Base-by-base conservation (phyloP, 768 basidiomycete genomes). In the Russula virescens region DNA sequence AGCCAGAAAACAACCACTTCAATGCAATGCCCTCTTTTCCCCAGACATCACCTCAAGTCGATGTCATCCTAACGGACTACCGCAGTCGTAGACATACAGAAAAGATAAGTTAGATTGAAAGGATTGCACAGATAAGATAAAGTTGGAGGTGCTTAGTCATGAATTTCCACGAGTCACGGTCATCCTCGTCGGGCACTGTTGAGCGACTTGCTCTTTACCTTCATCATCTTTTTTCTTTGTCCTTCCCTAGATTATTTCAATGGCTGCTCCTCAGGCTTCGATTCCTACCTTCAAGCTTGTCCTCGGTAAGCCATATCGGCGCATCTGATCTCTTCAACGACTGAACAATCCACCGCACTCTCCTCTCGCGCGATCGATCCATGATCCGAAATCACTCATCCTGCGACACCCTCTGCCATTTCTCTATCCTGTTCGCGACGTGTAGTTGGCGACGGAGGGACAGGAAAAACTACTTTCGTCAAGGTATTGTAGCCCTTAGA, bases 281-380 rank as follows among this genome's bases (percentile, higher is more conserved):
- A 78, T 95, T 69, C 94, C 97, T 42, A 92, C 94, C 61, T 99
- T 98, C 83, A 99, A 99, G 79, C 93, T 99, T 75, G 96, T 98
- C 64, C 91, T 98, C 68, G 95, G 95, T 95, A 73, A 72, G 89
- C 79, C 18, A 62, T 25, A 58, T 62, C 53, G 21, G 16, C 55
- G 23, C 18, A 52, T 56, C 55, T 64, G 62, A 62, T 55, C 56
- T 66, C 67, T 59, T 69, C 63, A 59, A 57, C 48, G 11, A 16
- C 35, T 40, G 45, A 52, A 35, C 26, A 18, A n/a, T 31, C 49
- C 50, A 8, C 14, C 7, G 35, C 55, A 55, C 25, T 61, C 69
- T 60, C 70, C 73, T 60, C 74, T 72, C 71, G 72, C 72, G 75
- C 80, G 76, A 87, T 87, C 84, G 80, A 87, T 85, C 68, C 67